Evolutionary conservation across 2,329 filamentous ascomycete species (phyloP).

Genomic region (Paecilomyces variotii): DNA sequence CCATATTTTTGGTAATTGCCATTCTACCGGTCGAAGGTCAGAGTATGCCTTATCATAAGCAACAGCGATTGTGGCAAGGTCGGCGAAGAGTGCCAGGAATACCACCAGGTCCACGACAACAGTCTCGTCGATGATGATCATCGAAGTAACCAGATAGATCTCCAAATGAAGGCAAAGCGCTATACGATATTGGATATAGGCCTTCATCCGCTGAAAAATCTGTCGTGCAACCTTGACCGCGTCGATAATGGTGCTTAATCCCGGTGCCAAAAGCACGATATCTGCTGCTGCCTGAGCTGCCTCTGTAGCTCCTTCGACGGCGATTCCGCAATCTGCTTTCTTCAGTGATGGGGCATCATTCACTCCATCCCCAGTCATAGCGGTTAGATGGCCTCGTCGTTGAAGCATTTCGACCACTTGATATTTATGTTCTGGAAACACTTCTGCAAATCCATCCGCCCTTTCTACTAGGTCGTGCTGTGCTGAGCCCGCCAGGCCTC

Average conservation of each 20-base stretch:
- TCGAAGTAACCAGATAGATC: conserved; percentile 63
- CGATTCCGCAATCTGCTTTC: conserved; percentile 62
- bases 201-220: conserved; percentile 67
- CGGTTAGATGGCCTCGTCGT: conserved; percentile 58
- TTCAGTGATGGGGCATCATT: conserved; percentile 63
- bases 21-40: conserved; percentile 63
- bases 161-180: conserved; percentile 62
- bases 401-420: conserved; percentile 64
- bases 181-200: conserved; percentile 65
- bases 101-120: conserved; percentile 62
- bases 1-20: conserved; percentile 71
- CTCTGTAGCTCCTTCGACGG: conserved; percentile 59
- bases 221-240: conserved; percentile 62
- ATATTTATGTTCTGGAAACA: conserved; percentile 64
- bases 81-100: conserved; percentile 66
- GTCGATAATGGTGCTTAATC: conserved; percentile 58
- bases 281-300: conserved; percentile 61
- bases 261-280: conserved; percentile 63
- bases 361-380: conserved; percentile 65
- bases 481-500: conserved; percentile 59
- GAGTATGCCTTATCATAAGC: conserved; percentile 69
- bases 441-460: conserved; percentile 61
- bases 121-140: conserved; percentile 69
- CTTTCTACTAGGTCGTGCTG: conserved; percentile 65
- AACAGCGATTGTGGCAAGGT: conserved; percentile 65